phyloP scores from a whole-genome alignment of 2,329 filamentous ascomycete genomes.

The Penicillium sp. region DNA sequence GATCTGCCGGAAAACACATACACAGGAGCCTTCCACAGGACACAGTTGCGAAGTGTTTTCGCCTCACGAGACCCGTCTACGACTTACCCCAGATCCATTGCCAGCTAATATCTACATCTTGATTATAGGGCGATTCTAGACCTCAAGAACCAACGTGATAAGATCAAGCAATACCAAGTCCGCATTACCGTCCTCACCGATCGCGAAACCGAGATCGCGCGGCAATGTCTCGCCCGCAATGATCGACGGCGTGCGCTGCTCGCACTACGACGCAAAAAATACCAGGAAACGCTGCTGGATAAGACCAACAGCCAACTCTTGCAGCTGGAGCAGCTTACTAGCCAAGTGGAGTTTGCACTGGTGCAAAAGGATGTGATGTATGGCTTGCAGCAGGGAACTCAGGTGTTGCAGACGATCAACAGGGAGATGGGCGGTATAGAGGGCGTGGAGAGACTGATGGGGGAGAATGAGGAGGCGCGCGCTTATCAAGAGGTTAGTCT shows the following conservation, averaged over 20 bases:
- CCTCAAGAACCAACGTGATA: conserved; percentile 96
- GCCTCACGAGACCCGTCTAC: conserved; percentile 15
- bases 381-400: conserved; percentile 86
- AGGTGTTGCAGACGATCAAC: conserved; percentile 86
- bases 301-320: conserved; percentile 94
- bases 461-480: conserved; percentile 82
- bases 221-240: conserved; percentile 73
- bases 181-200: conserved; percentile 82
- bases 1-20: not conserved
- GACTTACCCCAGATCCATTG: not conserved
- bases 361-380: conserved; percentile 97
- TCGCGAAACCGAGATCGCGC: conserved; percentile 82
- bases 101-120: conserved; percentile 4
- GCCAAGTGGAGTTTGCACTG: conserved; percentile 88
- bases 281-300: conserved; percentile 82
- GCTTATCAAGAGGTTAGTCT: conserved; percentile 78
- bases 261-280: conserved; percentile 91
- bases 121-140: conserved; percentile 84
- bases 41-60: conserved; percentile 2
- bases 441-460: conserved; percentile 91
- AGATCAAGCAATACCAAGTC: conserved; percentile 92
- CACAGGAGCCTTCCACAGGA: not conserved
- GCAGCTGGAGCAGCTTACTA: conserved; percentile 83
- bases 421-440: conserved; percentile 94
- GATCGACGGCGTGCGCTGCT: conserved; percentile 81